Evolutionary conservation across 306 rosid species (phyloP).

Genomic region (Prunus kanzakura): DNA sequence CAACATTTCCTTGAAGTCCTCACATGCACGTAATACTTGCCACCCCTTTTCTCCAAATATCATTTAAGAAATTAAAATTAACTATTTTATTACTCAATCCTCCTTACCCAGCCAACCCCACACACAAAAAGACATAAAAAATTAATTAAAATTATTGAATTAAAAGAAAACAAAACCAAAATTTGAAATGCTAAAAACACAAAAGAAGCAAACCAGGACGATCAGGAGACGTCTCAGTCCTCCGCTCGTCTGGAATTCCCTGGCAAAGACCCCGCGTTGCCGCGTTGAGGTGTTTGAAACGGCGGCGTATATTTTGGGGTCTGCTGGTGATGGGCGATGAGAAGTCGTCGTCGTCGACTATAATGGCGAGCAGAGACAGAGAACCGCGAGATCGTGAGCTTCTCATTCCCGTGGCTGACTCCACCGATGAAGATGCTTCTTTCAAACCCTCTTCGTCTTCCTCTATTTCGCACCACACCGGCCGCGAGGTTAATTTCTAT

Average conservation of each 20-base stretch:
- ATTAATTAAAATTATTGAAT: background rate
- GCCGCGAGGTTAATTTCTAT: constrained; percentile 50
- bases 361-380: constrained; percentile 59
- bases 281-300: constrained; percentile 11
- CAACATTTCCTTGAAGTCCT: constrained; percentile 12
- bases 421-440: constrained; percentile 35
- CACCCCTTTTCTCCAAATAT: background rate
- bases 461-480: constrained; percentile 54
- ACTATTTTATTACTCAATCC: background rate
- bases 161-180: background rate
- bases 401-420: constrained; percentile 68
- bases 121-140: background rate
- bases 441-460: constrained; percentile 56
- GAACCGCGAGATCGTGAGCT: constrained; percentile 76
- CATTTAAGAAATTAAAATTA: background rate
- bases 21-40: constrained; percentile 7
- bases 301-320: constrained; percentile 28
- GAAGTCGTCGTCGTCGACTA: constrained; percentile 42
- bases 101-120: constrained; percentile 3
- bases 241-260: background rate
- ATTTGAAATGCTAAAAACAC: background rate
- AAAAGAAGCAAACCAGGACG: background rate
- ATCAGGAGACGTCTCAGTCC: background rate
- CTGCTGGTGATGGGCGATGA: constrained; percentile 62
- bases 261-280: background rate